These are phyloP conservation scores for Yarrowia osloensis DNA, from an alignment of 805 yeast species.

Conservation along the genomic window DNA sequence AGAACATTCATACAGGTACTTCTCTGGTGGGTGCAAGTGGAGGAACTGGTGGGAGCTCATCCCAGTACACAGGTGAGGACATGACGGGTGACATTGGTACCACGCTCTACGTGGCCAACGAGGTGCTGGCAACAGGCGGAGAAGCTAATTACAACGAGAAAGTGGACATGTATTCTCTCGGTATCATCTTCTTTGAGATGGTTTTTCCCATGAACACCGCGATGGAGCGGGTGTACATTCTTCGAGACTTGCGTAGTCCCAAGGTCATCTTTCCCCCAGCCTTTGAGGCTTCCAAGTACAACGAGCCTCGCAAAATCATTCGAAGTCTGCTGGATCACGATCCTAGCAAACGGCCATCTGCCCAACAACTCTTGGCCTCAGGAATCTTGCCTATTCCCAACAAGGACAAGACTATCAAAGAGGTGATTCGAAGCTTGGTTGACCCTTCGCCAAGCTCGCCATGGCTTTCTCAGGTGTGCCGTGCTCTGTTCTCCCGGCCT, in stretches of 20 bases:
- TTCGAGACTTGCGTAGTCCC: slow-evolving; percentile 63
- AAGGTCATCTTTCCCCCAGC: slow-evolving; percentile 69
- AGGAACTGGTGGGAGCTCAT: slow-evolving; percentile 3
- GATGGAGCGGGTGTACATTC: slow-evolving; percentile 83
- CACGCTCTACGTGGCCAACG: slow-evolving; percentile 87
- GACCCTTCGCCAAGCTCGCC: slow-evolving; percentile 76
- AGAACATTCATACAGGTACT: slow-evolving; percentile 46
- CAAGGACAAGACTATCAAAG: slow-evolving; percentile 85
- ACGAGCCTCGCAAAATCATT: slow-evolving; percentile 68
- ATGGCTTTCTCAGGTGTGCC: slow-evolving; percentile 91
- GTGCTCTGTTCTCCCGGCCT: slow-evolving; percentile 81
- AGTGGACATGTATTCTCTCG: slow-evolving; percentile 93
- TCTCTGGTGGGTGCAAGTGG: background rate
- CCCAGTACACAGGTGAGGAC: slow-evolving; percentile 52
- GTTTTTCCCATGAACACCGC: slow-evolving; percentile 79
- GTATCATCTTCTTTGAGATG: slow-evolving; percentile 96
- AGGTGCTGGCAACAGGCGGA: slow-evolving; percentile 52
- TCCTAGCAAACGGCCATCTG: slow-evolving; percentile 78
- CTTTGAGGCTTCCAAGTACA: slow-evolving; percentile 53
- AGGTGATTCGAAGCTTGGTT: slow-evolving; percentile 79
- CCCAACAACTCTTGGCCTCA: slow-evolving; percentile 69
- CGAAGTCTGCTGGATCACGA: slow-evolving; percentile 71
- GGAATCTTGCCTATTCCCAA: slow-evolving; percentile 86
- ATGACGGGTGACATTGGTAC: slow-evolving; percentile 94
- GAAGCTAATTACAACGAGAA: slow-evolving; percentile 80